Percentiles rank a stretch among this genome's conserved stretches.
These are phyloP conservation scores for Stenogyne calaminthoides DNA, from an alignment of 305 asterid species.

Conservation along the genomic window DNA sequence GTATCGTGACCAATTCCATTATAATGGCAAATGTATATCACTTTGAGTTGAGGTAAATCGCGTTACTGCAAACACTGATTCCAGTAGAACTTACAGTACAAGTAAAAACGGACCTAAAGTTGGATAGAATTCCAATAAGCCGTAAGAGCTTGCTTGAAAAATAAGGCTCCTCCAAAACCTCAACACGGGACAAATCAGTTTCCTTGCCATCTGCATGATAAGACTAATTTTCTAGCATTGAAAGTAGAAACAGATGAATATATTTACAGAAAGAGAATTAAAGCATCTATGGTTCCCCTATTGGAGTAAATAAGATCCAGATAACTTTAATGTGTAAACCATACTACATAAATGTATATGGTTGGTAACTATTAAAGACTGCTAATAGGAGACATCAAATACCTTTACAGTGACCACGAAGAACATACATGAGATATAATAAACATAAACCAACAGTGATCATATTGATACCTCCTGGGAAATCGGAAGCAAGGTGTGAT, in stretches of 20 bases:
- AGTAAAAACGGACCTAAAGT: conserved; percentile 64
- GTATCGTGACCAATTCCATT: conserved; percentile 10
- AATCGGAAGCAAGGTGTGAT: conserved; percentile 57
- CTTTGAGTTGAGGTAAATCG: conserved; percentile 11
- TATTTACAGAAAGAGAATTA: conserved; percentile 7
- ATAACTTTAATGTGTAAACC: conserved; percentile 13
- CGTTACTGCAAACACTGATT: conserved; percentile 17
- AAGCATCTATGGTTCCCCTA: conserved; percentile 16
- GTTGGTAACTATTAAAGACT: conserved; percentile 13
- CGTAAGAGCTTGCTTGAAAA: conserved; percentile 80
- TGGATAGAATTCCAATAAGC: conserved; percentile 72
- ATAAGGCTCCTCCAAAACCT: conserved; percentile 72
- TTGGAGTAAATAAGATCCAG: conserved; percentile 17
- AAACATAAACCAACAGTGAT: conserved; percentile 18
- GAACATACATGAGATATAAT: conserved; percentile 22
- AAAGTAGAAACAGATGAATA: conserved; percentile 14
- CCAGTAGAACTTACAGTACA: conserved; percentile 3
- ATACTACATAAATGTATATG: conserved; percentile 1
- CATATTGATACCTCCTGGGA: conserved; percentile 58
- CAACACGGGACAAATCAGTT: conserved; percentile 63
- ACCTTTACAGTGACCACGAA: conserved; percentile 14
- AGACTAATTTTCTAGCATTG: conserved; percentile 23
- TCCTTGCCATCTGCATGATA: conserved; percentile 58
- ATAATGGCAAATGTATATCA: conserved; percentile 20
- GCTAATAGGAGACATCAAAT: conserved; percentile 23